These are phyloP conservation scores for Davidsoniella australis DNA, from an alignment of 2,329 filamentous ascomycete species.

Conservation along the genomic window DNA sequence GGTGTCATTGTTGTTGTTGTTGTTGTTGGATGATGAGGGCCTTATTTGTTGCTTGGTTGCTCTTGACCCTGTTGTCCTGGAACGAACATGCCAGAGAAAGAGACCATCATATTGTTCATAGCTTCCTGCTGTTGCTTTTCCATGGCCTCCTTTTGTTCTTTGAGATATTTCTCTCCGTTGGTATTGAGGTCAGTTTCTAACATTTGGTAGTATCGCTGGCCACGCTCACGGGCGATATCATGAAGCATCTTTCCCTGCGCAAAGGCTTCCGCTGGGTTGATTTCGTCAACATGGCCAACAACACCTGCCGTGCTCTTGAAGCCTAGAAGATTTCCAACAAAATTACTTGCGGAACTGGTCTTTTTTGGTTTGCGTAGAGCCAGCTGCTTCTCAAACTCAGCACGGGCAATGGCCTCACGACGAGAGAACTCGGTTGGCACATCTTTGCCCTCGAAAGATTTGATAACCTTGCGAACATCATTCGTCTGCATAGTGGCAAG, in stretches of 20 bases:
- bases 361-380: constrained; percentile 48
- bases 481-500: constrained; percentile 82
- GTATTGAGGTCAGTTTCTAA: constrained; percentile 82
- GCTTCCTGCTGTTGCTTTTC: constrained; percentile 82
- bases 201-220: constrained; percentile 74
- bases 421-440: constrained; percentile 83
- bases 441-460: constrained; percentile 74
- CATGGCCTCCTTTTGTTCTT: constrained; percentile 76
- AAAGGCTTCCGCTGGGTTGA: constrained; percentile 56
- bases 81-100: constrained; percentile 43
- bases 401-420: constrained; percentile 69
- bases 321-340: constrained; percentile 56
- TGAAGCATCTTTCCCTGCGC: constrained; percentile 93
- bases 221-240: constrained; percentile 82
- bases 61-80: constrained; percentile 17
- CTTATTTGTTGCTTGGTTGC: not conserved
- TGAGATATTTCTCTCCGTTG: constrained; percentile 89
- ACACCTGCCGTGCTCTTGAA: constrained; percentile 48
- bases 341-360: constrained; percentile 42
- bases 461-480: constrained; percentile 73
- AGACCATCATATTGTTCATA: constrained; percentile 81
- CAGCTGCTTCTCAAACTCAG: constrained; percentile 67
- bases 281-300: constrained; percentile 39
- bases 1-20: too few species aligned
- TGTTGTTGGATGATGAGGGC: too few species aligned